These are phyloP conservation scores for Drechslera avenae DNA, from an alignment of 2,329 filamentous ascomycete genomes.

Conservation along the genomic window DNA sequence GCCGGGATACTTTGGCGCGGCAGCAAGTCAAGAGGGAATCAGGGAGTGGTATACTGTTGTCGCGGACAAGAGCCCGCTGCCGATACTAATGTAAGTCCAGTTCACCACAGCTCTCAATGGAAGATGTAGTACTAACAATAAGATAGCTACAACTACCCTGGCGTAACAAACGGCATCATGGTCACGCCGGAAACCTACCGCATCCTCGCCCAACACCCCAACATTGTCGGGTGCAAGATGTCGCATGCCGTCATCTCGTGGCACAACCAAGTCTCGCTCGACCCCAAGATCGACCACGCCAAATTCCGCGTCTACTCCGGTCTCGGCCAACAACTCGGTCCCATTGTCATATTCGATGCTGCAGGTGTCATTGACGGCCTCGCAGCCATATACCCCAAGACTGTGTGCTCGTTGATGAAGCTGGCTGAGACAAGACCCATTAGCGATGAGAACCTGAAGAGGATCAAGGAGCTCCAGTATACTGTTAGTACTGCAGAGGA, in stretches of 20 bases:
- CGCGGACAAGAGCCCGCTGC: constrained; percentile 65
- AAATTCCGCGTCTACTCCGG: constrained; percentile 68
- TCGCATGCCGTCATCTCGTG: constrained; percentile 71
- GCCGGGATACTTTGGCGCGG: constrained; percentile 68
- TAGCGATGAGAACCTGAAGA: constrained; percentile 48
- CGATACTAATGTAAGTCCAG: constrained; percentile 62
- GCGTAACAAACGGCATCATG: constrained; percentile 68
- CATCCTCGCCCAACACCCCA: constrained; percentile 64
- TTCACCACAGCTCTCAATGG: too few relatives aligned
- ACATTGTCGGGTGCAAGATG: constrained; percentile 72
- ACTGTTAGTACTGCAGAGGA: constrained; percentile 66
- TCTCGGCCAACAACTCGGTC: constrained; percentile 68
- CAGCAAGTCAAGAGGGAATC: constrained; percentile 63
- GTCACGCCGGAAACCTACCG: constrained; percentile 64
- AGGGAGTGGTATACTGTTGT: constrained; percentile 65
- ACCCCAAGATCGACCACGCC: constrained; percentile 63
- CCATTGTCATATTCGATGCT: constrained; percentile 65
- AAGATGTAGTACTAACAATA: not conserved
- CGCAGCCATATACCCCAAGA: constrained; percentile 68
- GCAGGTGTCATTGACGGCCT: constrained; percentile 70
- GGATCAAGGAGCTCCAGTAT: constrained; percentile 64
- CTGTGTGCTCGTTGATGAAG: constrained; percentile 63
- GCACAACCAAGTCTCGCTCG: constrained; percentile 65
- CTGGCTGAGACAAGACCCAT: constrained; percentile 50
- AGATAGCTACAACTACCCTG: constrained; percentile 66